These are phyloP conservation scores for Fusarium multiceps DNA, from an alignment of 2,329 filamentous ascomycete genomes.

Conservation along the genomic window DNA sequence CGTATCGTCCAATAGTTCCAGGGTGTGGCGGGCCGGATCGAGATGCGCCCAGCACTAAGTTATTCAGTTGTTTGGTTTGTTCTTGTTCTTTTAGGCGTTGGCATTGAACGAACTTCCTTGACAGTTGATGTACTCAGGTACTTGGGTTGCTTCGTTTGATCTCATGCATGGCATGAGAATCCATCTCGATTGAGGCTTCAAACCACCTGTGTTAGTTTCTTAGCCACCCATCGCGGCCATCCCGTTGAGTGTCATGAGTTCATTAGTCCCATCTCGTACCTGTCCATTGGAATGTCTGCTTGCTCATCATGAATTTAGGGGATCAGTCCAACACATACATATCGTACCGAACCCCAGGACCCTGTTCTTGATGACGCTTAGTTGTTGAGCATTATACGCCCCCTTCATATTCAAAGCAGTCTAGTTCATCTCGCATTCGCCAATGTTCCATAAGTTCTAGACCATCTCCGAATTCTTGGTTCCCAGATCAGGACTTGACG, in stretches of 20 bases:
- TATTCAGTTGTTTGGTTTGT: not conserved
- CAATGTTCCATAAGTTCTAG: slow-evolving; percentile 23
- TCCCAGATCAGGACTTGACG: slow-evolving; percentile 17
- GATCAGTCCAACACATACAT: not conserved
- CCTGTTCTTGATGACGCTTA: slow-evolving; percentile 29
- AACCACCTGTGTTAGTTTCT: slow-evolving; percentile 1
- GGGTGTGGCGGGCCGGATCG: slow-evolving; percentile 39
- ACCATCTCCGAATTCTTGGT: slow-evolving; percentile 19
- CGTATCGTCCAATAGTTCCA: slow-evolving; percentile 22
- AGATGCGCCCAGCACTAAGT: slow-evolving; percentile 25
- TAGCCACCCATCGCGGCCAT: not conserved
- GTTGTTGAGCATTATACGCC: slow-evolving; percentile 3
- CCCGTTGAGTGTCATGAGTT: not conserved
- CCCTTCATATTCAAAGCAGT: slow-evolving; percentile 1
- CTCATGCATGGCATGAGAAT: not conserved
- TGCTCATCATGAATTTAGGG: slow-evolving; percentile 1
- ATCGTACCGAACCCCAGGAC: not conserved
- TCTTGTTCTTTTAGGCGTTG: not conserved
- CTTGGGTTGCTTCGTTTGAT: not conserved
- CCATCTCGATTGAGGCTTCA: slow-evolving; percentile 3
- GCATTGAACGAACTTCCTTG: not conserved
- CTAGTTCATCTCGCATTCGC: slow-evolving; percentile 18
- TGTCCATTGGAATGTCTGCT: slow-evolving; percentile 12
- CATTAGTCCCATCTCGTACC: not conserved
- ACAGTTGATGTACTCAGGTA: slow-evolving; percentile 2